These are phyloP conservation scores for Trichoderma virens DNA, from an alignment of 495 filamentous ascomycete species.

Conservation along the genomic window DNA sequence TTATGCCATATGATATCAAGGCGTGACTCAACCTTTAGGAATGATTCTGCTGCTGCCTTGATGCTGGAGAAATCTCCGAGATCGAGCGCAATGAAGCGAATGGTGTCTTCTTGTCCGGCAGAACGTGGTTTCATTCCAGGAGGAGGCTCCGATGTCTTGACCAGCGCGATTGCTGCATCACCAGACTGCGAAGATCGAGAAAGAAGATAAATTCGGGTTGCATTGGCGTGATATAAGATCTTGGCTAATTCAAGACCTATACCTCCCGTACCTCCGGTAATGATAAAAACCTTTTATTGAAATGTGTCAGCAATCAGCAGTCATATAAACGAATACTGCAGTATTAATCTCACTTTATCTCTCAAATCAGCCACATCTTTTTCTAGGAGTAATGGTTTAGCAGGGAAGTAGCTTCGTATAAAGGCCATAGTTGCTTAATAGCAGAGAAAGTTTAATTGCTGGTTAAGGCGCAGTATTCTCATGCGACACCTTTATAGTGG, in stretches of 20 bases:
- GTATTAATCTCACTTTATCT: background rate
- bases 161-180: background rate
- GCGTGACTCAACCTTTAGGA: slow-evolving; percentile 11
- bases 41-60: background rate
- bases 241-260: background rate
- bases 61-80: background rate
- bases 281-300: background rate
- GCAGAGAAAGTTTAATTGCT: too few species aligned
- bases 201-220: background rate
- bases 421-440: too few species aligned
- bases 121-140: background rate
- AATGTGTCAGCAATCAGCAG: background rate
- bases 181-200: background rate
- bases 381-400: background rate
- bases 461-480: too few species aligned
- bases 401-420: background rate
- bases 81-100: background rate
- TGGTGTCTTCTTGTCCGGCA: background rate
- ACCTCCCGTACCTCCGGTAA: background rate
- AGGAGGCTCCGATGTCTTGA: background rate
- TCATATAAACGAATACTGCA: background rate
- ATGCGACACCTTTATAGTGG: too few species aligned
- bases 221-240: background rate
- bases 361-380: background rate
- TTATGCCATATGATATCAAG: slow-evolving; percentile 25